Evolutionary conservation across 2,329 filamentous ascomycete species (phyloP).

Genomic region (Trichoderma asperellum): DNA sequence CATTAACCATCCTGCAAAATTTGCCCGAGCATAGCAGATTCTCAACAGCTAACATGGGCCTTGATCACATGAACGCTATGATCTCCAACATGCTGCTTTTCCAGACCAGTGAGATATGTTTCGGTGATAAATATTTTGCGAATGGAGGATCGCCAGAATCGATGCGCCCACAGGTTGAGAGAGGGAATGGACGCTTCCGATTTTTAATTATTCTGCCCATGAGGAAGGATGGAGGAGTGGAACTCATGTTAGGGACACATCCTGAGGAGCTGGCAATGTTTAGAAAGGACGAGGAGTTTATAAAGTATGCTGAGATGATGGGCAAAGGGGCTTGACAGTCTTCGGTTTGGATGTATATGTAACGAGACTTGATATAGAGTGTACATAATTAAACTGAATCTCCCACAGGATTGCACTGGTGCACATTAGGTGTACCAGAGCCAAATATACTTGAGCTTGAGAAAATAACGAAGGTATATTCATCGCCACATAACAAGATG

Average conservation of each 20-base stretch:
- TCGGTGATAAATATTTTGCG: slow-evolving; percentile 37
- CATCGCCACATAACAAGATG: too few species aligned
- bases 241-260: slow-evolving; percentile 37
- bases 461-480: too few species aligned
- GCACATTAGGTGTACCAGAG: too few species aligned
- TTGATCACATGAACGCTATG: slow-evolving; percentile 38
- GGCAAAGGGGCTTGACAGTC: not conserved
- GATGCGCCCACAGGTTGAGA: slow-evolving; percentile 38
- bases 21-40: slow-evolving; percentile 36
- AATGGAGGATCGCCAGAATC: slow-evolving; percentile 36
- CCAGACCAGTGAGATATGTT: slow-evolving; percentile 36
- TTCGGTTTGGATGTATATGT: not conserved
- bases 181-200: slow-evolving; percentile 35
- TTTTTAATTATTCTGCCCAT: slow-evolving; percentile 39
- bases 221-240: slow-evolving; percentile 37
- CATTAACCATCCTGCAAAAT: slow-evolving; percentile 36
- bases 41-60: slow-evolving; percentile 36
- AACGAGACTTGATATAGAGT: not conserved
- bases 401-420: not conserved
- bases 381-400: not conserved
- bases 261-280: slow-evolving; percentile 39
- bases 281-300: slow-evolving; percentile 29
- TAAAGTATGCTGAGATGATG: not conserved
- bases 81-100: slow-evolving; percentile 41
- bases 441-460: too few species aligned